phyloP scores from a whole-genome alignment of 2,329 filamentous ascomycete genomes.

The Colletotrichum tropicicola region DNA sequence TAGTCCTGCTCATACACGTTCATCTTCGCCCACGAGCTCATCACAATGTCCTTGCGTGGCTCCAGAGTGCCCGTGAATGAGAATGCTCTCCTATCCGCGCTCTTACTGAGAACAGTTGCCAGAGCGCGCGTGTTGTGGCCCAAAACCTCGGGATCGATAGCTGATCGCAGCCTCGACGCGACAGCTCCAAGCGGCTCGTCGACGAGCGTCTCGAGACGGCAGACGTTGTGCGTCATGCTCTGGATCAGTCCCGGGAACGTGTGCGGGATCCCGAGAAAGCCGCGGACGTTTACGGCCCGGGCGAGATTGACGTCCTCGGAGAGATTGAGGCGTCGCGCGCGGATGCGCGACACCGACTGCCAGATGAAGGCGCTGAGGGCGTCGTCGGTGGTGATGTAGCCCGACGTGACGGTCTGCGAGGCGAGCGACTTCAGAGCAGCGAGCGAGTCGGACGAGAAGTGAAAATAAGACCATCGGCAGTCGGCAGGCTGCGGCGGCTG shows the following conservation, averaged over 20 bases:
- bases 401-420: conserved; percentile 32
- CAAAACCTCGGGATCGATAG: conserved; percentile 46
- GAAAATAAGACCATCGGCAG: conserved; percentile 52
- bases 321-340: conserved; percentile 43
- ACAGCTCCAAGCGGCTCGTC: conserved; percentile 32
- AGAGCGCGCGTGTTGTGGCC: conserved; percentile 47
- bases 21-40: conserved; percentile 64
- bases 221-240: conserved; percentile 53
- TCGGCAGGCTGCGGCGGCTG: background rate
- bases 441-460: conserved; percentile 48
- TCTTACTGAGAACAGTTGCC: conserved; percentile 46
- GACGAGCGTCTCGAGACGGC: conserved; percentile 38
- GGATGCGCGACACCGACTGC: conserved; percentile 51
- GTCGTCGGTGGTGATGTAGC: conserved; percentile 63
- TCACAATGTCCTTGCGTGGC: conserved; percentile 52
- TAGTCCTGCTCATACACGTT: conserved; percentile 57
- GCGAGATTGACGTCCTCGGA: conserved; percentile 39
- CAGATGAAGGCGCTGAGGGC: conserved; percentile 60
- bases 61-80: conserved; percentile 46
- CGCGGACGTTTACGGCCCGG: conserved; percentile 59
- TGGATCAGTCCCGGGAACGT: conserved; percentile 58
- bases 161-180: conserved; percentile 43
- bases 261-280: conserved; percentile 47
- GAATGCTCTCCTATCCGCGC: conserved; percentile 45
- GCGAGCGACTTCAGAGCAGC: conserved; percentile 50